Evolutionary conservation across 73 alveolate genomes (phyloP).

Genomic region (Tetrahymena malaccensis): DNA sequence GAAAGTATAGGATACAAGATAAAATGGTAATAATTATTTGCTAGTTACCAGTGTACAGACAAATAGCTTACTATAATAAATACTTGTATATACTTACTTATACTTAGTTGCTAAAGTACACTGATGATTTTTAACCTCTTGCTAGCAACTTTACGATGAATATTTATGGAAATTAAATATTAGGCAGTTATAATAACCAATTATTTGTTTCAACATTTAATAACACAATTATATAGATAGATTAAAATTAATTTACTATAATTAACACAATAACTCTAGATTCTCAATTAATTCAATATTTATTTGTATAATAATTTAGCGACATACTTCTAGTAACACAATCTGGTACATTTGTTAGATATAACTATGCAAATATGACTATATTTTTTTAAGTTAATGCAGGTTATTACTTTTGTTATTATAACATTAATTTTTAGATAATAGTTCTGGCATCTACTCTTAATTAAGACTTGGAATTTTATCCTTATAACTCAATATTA

Average conservation of each 20-base stretch:
- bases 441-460: background rate
- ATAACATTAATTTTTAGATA: background rate
- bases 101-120: background rate
- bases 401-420: background rate
- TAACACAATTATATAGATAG: background rate
- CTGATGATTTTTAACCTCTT: background rate
- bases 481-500: background rate
- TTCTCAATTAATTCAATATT: background rate
- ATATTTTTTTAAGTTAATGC: background rate
- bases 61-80: background rate
- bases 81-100: background rate
- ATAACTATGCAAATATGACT: background rate
- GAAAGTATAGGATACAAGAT: background rate
- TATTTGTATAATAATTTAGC: background rate
- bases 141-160: background rate
- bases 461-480: background rate
- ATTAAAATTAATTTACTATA: background rate
- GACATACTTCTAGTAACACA: background rate
- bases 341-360: background rate
- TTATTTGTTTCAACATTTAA: background rate
- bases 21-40: background rate
- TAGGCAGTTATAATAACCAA: background rate
- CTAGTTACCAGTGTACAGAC: background rate
- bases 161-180: background rate
- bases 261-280: background rate